Conservation (phyloP, 208 protist genomes). For the Leishmania braziliensis region DNA sequence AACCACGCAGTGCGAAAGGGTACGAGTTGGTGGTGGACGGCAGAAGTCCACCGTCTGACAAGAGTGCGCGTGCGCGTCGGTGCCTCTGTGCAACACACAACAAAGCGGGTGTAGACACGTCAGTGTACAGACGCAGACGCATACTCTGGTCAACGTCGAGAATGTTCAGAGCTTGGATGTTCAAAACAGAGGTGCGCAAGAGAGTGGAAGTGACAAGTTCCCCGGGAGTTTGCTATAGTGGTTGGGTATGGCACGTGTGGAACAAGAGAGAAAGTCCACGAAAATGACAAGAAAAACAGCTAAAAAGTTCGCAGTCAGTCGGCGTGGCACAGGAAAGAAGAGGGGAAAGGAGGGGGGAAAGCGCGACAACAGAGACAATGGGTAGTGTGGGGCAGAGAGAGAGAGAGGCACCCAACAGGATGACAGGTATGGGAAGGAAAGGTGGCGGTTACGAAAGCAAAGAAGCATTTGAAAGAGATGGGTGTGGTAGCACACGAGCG, state of each 20-base stretch:
- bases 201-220: neutral
- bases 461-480: neutral
- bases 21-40: neutral
- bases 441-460: neutral
- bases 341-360: neutral
- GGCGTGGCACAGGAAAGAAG: neutral
- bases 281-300: neutral
- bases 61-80: neutral
- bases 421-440: neutral
- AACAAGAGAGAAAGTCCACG: neutral
- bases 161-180: neutral
- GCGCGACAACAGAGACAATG: neutral
- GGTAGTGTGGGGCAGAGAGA: neutral
- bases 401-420: neutral
- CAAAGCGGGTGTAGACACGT: neutral
- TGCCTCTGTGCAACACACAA: neutral
- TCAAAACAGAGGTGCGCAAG: neutral
- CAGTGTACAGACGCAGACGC: neutral
- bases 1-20: neutral
- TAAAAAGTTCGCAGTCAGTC: neutral
- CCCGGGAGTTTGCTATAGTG: neutral
- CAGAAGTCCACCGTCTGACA: conserved; percentile 2
- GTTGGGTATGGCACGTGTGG: neutral
- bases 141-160: neutral
- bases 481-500: neutral